Percentiles rank a stretch among this genome's conserved stretches.
phyloP scores from a whole-genome alignment of 805 yeast species.

The Metschnikowia gelsemii region DNA sequence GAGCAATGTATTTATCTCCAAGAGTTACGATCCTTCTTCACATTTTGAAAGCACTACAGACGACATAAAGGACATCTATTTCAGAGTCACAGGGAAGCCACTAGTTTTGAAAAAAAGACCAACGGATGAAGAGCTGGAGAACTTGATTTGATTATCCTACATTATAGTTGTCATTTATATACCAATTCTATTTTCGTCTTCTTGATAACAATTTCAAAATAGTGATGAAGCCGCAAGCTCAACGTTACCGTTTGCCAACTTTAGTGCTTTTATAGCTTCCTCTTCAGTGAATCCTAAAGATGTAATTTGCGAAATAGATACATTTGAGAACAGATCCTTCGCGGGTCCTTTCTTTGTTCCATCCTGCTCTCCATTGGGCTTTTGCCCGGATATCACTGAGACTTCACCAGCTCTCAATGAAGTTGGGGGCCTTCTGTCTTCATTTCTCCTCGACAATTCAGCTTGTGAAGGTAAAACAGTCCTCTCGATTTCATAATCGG shows the following conservation, averaged over 20 bases:
- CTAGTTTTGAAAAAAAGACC: conserved; percentile 79
- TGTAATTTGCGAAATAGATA: conserved; percentile 23
- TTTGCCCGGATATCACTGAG: not conserved
- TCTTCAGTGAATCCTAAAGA: conserved; percentile 68
- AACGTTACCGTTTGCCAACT: conserved; percentile 68
- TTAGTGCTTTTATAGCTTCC: conserved; percentile 65
- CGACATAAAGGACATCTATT: conserved; percentile 91
- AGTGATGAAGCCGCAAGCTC: conserved; percentile 84
- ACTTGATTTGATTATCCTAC: conserved; percentile 5
- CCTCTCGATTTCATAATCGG: conserved; percentile 64
- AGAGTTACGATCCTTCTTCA: conserved; percentile 89
- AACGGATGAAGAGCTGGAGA: conserved; percentile 39
- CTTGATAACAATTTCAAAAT: conserved; percentile 40
- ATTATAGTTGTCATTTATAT: not conserved
- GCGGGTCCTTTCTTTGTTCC: not conserved
- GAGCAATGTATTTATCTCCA: conserved; percentile 78
- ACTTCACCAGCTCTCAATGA: not conserved
- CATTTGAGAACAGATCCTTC: not conserved
- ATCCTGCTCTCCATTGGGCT: too few species aligned
- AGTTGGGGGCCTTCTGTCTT: not conserved
- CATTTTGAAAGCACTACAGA: conserved; percentile 97
- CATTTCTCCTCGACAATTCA: not conserved
- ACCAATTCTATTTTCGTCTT: not conserved
- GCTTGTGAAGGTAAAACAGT: conserved; percentile 19
- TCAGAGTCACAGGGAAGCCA: conserved; percentile 89